Conservation (phyloP, 495 filamentous ascomycete genomes). For the Daldinia bambusicola region DNA sequence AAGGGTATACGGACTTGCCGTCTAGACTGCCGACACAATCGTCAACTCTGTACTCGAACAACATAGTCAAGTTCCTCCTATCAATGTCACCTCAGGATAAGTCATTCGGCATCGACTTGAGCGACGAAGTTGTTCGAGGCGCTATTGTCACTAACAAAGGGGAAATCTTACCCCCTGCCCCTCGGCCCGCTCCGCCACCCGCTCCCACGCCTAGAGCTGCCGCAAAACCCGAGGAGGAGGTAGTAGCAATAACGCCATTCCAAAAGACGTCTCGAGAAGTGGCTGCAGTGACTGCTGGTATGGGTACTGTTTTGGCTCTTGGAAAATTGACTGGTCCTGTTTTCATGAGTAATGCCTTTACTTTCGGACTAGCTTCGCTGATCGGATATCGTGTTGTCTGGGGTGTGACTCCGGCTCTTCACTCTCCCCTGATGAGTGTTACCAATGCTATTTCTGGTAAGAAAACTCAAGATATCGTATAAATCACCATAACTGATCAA, state of each 20-base stretch:
- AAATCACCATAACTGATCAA: slow-evolving; percentile 40
- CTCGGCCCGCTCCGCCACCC: slow-evolving; percentile 75
- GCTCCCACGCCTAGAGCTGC: slow-evolving; percentile 63
- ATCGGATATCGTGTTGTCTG: slow-evolving; percentile 85
- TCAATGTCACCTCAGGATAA: slow-evolving; percentile 80
- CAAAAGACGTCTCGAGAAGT: slow-evolving; percentile 79
- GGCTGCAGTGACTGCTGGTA: slow-evolving; percentile 71
- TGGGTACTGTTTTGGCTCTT: slow-evolving; percentile 75
- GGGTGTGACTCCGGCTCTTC: slow-evolving; percentile 79
- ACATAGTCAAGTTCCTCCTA: slow-evolving; percentile 83
- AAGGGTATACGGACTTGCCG: slow-evolving; percentile 83
- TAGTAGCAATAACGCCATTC: slow-evolving; percentile 76
- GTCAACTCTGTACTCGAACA: slow-evolving; percentile 86
- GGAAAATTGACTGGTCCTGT: slow-evolving; percentile 80
- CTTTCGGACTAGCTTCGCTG: slow-evolving; percentile 78
- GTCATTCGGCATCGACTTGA: slow-evolving; percentile 76
- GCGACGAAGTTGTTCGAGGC: slow-evolving; percentile 82
- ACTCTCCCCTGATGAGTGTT: slow-evolving; percentile 85
- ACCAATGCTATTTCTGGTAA: slow-evolving; percentile 84
- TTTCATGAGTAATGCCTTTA: slow-evolving; percentile 85
- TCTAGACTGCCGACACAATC: slow-evolving; percentile 83
- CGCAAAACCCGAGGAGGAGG: slow-evolving; percentile 64
- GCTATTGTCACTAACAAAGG: slow-evolving; percentile 80
- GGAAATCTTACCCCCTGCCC: slow-evolving; percentile 75
- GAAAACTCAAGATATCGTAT: slow-evolving; percentile 4